Evolutionary conservation across 345 rosid species (phyloP).

Genomic region (Triadica sebifera): DNA sequence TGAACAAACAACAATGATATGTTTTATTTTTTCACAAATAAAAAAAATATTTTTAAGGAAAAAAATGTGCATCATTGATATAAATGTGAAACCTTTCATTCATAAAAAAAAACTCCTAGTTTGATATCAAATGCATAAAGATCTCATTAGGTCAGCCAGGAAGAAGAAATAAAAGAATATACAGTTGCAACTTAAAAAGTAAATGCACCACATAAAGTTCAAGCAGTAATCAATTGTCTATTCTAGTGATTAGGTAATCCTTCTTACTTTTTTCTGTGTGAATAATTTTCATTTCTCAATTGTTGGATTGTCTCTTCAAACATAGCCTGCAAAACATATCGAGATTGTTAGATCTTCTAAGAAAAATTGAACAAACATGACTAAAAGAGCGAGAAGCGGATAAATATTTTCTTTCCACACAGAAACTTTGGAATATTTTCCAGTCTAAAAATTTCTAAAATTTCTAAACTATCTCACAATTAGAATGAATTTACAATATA

Average conservation of each 20-base stretch:
- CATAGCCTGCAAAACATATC: slow-evolving; percentile 6
- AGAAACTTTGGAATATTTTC: neutral
- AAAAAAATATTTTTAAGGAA: too few relatives aligned
- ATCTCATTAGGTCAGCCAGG: slow-evolving; percentile 19
- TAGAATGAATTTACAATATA: slow-evolving; percentile 8
- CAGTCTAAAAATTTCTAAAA: neutral
- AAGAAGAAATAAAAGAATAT: neutral
- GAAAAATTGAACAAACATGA: neutral
- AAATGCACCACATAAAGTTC: slow-evolving; percentile 1
- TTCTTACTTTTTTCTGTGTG: slow-evolving; percentile 18
- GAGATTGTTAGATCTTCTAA: neutral
- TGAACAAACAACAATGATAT: too few relatives aligned
- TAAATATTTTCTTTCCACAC: neutral
- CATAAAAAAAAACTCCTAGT: too few relatives aligned
- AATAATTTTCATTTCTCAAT: slow-evolving; percentile 17
- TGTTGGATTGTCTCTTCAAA: slow-evolving; percentile 13
- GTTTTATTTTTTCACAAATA: too few relatives aligned
- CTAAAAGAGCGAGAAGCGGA: neutral
- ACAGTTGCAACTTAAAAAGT: slow-evolving; percentile 14
- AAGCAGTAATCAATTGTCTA: neutral
- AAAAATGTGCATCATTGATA: too few relatives aligned
- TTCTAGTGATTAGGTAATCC: neutral
- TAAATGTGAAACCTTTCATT: too few relatives aligned
- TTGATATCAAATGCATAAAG: too few relatives aligned
- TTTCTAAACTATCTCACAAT: neutral